These are phyloP conservation scores for Sonneratia caseolaris DNA, from an alignment of 345 rosid species.

Conservation along the genomic window DNA sequence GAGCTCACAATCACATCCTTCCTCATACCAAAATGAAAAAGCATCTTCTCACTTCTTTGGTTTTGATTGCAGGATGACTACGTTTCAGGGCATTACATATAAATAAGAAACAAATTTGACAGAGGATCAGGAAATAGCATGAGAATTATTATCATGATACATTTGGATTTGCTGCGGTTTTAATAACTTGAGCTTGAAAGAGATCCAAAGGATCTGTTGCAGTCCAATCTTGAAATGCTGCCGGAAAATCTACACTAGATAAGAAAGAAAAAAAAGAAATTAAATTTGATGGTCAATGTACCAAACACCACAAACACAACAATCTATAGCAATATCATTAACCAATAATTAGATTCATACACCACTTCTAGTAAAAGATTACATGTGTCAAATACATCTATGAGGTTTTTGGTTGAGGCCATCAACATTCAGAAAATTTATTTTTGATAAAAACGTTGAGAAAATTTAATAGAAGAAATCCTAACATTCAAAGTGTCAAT, in stretches of 20 bases:
- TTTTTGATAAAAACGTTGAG: no score
- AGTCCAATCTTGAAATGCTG: slow-evolving; percentile 66
- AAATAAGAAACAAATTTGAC: background rate
- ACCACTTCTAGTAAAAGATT: background rate
- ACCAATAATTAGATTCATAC: background rate
- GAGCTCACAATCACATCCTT: no score
- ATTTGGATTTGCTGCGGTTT: slow-evolving; percentile 78
- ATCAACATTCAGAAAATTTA: background rate
- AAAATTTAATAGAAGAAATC: no score
- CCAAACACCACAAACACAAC: no score
- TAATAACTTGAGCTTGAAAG: slow-evolving; percentile 57
- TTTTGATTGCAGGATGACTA: background rate
- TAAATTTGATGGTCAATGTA: background rate
- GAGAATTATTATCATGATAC: slow-evolving; percentile 18
- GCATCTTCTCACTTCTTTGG: slow-evolving; percentile 1
- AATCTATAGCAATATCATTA: background rate
- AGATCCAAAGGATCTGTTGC: slow-evolving; percentile 65
- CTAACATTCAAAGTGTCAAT: no score
- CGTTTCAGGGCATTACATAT: background rate
- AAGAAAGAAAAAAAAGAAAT: slow-evolving; percentile 14
- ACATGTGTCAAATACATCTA: background rate
- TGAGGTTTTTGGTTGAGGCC: background rate
- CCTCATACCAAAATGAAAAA: no score
- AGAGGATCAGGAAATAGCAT: background rate
- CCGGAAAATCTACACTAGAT: slow-evolving; percentile 89